Base-by-base conservation (phyloP, 176 grass and related monocot species). In the Musa troglodytarum region DNA sequence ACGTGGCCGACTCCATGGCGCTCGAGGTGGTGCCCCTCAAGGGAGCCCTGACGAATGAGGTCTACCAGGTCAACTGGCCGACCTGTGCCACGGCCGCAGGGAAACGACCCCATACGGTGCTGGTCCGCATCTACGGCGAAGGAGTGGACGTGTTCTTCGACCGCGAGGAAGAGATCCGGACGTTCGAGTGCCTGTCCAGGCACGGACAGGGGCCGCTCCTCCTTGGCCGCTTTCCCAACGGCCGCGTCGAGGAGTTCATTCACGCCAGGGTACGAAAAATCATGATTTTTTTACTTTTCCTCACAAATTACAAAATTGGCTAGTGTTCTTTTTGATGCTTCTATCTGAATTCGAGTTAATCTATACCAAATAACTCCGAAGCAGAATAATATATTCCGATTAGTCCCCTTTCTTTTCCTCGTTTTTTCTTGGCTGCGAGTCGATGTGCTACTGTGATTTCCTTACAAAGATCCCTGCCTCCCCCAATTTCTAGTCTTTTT, bases 191-290 rank as follows among this genome's bases (percentile, higher is more conserved):
- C 82, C 81, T 99, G 77, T 94, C 95, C 20, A 79, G 87, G 78
- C 95, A 98, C 69, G 90, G 95, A 25, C 95, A 98, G 76, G 95
- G 95, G 0, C 95, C 95, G 53, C 82, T 88, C 63, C 95, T 99
- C 50, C 88, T 99, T 34, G 90, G 81, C 72, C 81, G 90, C 8
- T 99, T 99, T 80, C 84, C 78, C 63, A 99, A 84, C 83, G 95
- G 95, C 54, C 95, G 95, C 66, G 86, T 99, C 74, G 90, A 99
- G 88, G 95, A 99, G 86, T 99, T 99, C 81, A 90, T 99, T 85
- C 95, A 99, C 76, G 95, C 95, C 49, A 85, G 88, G 88, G 94
- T 97, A 85, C 26, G 83, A 63, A 43, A 43, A 43, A 43, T 43
- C 34, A 43, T 43, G 34, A 43, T 43, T 43, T 43, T 43, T 43